Percentiles rank a stretch among this genome's conserved stretches.
phyloP scores from a whole-genome alignment of 768 basidiomycete genomes.

The Trametes villosa region DNA sequence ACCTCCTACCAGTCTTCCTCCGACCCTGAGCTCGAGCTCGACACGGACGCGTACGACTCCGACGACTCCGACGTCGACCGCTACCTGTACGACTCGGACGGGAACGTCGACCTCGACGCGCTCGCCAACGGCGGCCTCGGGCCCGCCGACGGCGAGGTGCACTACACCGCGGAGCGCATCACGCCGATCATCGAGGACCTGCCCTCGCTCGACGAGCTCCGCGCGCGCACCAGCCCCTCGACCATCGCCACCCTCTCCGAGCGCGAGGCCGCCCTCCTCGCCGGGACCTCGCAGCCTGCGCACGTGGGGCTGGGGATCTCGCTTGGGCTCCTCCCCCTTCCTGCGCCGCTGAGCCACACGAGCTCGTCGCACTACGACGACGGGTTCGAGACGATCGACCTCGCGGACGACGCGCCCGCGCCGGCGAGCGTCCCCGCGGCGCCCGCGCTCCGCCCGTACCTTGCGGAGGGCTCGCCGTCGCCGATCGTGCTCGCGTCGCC shows the following conservation, averaged over 20 bases:
- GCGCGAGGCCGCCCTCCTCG: background rate
- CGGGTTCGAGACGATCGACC: constrained; percentile 21
- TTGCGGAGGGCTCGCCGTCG: constrained; percentile 9
- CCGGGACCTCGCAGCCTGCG: no score
- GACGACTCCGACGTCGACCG: background rate
- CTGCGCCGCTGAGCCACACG: background rate
- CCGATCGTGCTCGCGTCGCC: constrained; percentile 12
- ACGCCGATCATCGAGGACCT: background rate
- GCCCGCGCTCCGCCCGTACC: constrained; percentile 1
- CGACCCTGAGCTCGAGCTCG: constrained; percentile 1
- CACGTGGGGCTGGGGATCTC: background rate
- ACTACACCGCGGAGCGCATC: background rate
- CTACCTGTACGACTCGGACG: background rate
- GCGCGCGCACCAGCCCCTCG: background rate
- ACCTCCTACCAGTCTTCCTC: background rate
- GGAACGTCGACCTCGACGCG: background rate
- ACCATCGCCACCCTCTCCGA: background rate
- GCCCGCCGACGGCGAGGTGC: background rate
- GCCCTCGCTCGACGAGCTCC: background rate
- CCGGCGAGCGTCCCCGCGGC: background rate
- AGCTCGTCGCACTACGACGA: background rate
- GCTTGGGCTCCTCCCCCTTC: background rate
- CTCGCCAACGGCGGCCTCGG: background rate
- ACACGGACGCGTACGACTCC: background rate
- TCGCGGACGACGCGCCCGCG: background rate